These are phyloP conservation scores for Neobulgaria alba DNA, from an alignment of 2,329 filamentous ascomycete genomes.

Conservation along the genomic window DNA sequence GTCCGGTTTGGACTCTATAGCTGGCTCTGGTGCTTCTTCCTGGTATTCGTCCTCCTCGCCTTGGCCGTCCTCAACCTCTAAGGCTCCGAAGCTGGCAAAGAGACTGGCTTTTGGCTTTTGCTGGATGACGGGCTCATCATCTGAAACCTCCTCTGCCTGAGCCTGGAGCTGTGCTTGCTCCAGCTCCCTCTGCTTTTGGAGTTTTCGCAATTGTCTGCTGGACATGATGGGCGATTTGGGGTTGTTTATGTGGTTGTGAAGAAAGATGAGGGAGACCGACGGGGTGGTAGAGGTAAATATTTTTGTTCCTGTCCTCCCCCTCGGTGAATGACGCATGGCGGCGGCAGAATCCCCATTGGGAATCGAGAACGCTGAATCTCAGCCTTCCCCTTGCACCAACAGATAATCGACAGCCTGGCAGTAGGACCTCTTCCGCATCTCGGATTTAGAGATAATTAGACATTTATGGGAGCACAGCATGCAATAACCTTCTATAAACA, in stretches of 20 bases:
- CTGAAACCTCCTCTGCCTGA: constrained; percentile 22
- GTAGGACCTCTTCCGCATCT: too few species aligned
- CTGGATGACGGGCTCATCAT: constrained; percentile 23
- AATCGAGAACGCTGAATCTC: too few species aligned
- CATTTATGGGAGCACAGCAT: too few species aligned
- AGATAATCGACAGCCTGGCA: too few species aligned
- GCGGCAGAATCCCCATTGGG: constrained; percentile 8
- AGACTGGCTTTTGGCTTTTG: constrained; percentile 39
- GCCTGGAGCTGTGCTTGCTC: constrained; percentile 19
- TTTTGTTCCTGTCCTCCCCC: too few species aligned
- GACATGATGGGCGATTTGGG: constrained; percentile 29
- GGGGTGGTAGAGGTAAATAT: too few species aligned
- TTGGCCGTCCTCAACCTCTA: constrained; percentile 31
- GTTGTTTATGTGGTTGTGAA: not conserved
- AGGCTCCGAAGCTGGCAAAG: constrained; percentile 43
- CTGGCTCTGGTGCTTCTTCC: not conserved
- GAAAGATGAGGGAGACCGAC: not conserved
- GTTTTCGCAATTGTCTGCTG: constrained; percentile 28
- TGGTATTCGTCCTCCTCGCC: constrained; percentile 28
- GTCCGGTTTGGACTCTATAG: constrained; percentile 8
- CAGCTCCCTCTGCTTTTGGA: constrained; percentile 29
- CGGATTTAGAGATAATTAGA: too few species aligned
- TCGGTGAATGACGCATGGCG: constrained; percentile 23
- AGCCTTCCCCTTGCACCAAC: too few species aligned
- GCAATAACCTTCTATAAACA: too few species aligned